Evolutionary conservation across 1,139 yeast species (phyloP).

Genomic region (Geotrichum carabidarum): DNA sequence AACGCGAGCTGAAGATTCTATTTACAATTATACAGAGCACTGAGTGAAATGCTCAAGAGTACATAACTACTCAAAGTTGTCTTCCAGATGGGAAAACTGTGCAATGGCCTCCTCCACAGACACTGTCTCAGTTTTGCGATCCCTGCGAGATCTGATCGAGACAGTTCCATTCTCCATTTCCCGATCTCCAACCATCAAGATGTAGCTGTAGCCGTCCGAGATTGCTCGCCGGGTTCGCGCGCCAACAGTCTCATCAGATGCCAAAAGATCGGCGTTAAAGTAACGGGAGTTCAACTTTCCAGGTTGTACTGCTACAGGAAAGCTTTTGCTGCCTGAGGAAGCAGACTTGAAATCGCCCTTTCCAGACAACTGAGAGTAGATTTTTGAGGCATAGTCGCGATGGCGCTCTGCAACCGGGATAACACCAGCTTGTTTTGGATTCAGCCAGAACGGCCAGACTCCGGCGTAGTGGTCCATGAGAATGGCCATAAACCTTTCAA

Average conservation of each 20-base stretch:
- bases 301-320: conserved; percentile 14
- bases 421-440: conserved; percentile 87
- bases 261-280: conserved; percentile 72
- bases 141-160: conserved; percentile 62
- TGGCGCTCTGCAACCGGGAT: conserved; percentile 71
- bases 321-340: neutral
- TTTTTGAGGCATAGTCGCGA: conserved; percentile 48
- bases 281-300: conserved; percentile 49
- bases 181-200: conserved; percentile 80
- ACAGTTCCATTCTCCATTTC: conserved; percentile 60
- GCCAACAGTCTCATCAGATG: conserved; percentile 72
- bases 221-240: conserved; percentile 74
- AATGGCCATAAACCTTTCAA: conserved; percentile 88
- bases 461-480: conserved; percentile 88
- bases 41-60: neutral
- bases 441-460: conserved; percentile 97
- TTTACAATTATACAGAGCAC: neutral
- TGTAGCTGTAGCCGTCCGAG: conserved; percentile 69
- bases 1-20: neutral
- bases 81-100: conserved; percentile 31
- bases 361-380: conserved; percentile 49
- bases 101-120: conserved; percentile 29
- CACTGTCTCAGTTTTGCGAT: conserved; percentile 41
- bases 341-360: conserved; percentile 16
- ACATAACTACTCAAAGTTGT: conserved; percentile 20